Percentiles rank a stretch among this genome's conserved stretches.
These are phyloP conservation scores for Jackrogersella minutella DNA, from an alignment of 495 filamentous ascomycete species.

Conservation along the genomic window DNA sequence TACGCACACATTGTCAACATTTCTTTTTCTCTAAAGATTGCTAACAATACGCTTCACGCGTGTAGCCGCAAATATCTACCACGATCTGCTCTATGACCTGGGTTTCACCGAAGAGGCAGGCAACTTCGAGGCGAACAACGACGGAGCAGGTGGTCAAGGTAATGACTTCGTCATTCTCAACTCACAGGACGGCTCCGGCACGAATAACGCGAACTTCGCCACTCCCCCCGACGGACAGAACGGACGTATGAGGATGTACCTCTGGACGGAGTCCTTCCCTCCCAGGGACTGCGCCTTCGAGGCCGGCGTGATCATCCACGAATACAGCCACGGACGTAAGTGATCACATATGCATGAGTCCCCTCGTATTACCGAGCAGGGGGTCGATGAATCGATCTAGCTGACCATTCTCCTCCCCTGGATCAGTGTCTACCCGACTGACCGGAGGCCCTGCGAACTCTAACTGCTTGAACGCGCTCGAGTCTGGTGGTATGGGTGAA, in stretches of 20 bases:
- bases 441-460: conserved; percentile 63
- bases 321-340: conserved; percentile 54
- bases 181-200: conserved; percentile 60
- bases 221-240: conserved; percentile 59
- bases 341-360: background rate
- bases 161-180: conserved; percentile 63
- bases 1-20: no score
- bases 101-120: conserved; percentile 63
- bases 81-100: conserved; percentile 61
- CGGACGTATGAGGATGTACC: conserved; percentile 61
- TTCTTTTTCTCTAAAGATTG: no score
- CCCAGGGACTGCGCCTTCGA: conserved; percentile 58
- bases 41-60: no score
- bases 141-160: conserved; percentile 54
- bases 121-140: conserved; percentile 64
- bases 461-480: conserved; percentile 53
- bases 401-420: conserved; percentile 7
- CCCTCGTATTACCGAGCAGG: background rate
- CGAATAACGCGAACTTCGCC: conserved; percentile 62
- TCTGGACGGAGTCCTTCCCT: conserved; percentile 53
- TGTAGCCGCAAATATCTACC: conserved; percentile 60
- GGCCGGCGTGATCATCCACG: conserved; percentile 59
- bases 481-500: conserved; percentile 63
- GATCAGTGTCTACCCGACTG: conserved; percentile 59
- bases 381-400: background rate